Conservation (phyloP, 176 grass and related monocot species). For the Calamus simplicifolius region DNA sequence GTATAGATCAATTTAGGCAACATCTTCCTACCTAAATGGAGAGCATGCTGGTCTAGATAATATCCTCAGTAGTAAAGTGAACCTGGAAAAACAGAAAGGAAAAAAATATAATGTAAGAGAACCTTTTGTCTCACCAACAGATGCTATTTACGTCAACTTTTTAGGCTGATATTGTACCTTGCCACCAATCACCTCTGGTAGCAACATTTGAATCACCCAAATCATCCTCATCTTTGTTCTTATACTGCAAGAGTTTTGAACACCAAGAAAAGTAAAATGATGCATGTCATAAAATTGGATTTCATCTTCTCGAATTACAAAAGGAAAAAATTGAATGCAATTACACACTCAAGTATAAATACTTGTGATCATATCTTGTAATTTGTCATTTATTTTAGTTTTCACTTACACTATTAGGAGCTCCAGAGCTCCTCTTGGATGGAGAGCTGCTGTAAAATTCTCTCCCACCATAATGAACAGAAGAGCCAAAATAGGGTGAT, state of each 20-base stretch:
- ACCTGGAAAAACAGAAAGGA: constrained; percentile 34
- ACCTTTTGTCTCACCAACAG: not conserved
- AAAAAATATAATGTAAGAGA: not conserved
- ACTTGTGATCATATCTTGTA: not conserved
- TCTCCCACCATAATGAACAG: constrained; percentile 78
- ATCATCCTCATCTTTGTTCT: constrained; percentile 40
- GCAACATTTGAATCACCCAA: constrained; percentile 21
- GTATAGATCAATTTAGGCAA: too few relatives aligned
- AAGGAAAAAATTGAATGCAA: not conserved
- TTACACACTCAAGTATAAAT: constrained; percentile 13
- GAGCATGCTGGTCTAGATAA: too few relatives aligned
- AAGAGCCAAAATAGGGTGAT: constrained; percentile 71
- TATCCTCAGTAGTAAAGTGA: constrained; percentile 83
- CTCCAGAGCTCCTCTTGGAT: constrained; percentile 29
- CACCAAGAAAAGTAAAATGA: constrained; percentile 3
- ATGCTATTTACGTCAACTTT: not conserved
- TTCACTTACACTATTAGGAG: constrained; percentile 23
- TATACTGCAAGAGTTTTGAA: constrained; percentile 35
- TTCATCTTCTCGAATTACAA: not conserved
- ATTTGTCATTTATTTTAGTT: not conserved
- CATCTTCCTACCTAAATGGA: too few relatives aligned
- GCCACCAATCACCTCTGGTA: constrained; percentile 96
- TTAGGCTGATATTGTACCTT: constrained; percentile 45
- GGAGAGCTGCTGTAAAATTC: constrained; percentile 65
- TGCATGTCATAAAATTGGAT: not conserved